These are phyloP conservation scores for Spiromastix sp. DNA, from an alignment of 2,329 filamentous ascomycete species.

Conservation along the genomic window DNA sequence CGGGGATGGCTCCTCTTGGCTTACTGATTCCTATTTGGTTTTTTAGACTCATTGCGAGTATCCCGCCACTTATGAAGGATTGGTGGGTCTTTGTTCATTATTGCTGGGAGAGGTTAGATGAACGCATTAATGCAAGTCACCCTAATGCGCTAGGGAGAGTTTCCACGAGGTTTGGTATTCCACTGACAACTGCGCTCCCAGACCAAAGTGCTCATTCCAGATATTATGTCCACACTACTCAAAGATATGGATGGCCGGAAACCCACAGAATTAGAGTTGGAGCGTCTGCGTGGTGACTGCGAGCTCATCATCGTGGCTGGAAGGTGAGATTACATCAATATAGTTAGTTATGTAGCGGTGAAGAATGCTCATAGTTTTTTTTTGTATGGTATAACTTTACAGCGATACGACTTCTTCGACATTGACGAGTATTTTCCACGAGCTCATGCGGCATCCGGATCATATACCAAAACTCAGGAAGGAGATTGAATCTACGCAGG, in stretches of 20 bases:
- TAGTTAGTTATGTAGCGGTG: too few species aligned
- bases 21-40: conserved; percentile 15
- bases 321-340: conserved; percentile 3
- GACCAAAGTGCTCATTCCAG: neutral
- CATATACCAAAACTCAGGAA: conserved; percentile 21
- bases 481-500: conserved; percentile 17
- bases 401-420: conserved; percentile 35
- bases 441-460: conserved; percentile 21
- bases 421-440: conserved; percentile 32
- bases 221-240: neutral
- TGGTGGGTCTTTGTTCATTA: neutral
- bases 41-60: conserved; percentile 8
- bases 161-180: too few species aligned
- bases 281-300: conserved; percentile 8
- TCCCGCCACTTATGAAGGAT: conserved; percentile 3
- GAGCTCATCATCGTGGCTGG: conserved; percentile 25
- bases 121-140: neutral
- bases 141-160: too few species aligned
- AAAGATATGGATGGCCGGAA: neutral
- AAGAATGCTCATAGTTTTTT: too few species aligned
- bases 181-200: neutral
- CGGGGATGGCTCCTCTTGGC: conserved; percentile 12
- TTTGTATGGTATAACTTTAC: too few species aligned
- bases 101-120: neutral
- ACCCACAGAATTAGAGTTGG: conserved; percentile 1